Evolutionary conservation across 305 asterid species (phyloP).

Genomic region (Rubia peregrina): DNA sequence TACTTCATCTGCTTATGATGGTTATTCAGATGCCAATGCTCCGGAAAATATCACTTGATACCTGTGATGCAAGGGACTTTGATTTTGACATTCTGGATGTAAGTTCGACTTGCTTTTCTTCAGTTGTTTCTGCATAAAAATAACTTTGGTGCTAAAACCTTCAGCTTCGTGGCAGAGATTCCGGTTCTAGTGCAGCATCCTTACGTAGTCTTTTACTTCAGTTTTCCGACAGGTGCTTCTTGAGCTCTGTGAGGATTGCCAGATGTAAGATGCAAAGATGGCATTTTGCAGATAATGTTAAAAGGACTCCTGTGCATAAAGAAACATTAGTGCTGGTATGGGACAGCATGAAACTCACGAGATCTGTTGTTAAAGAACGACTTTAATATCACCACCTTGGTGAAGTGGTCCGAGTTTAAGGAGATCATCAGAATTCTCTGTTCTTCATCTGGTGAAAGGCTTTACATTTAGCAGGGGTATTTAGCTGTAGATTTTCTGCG

Average conservation of each 20-base stretch:
- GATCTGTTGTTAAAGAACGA: constrained; percentile 70
- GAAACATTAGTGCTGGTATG: constrained; percentile 64
- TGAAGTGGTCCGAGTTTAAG: background rate
- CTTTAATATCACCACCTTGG: constrained; percentile 25
- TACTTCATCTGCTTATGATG: constrained; percentile 6
- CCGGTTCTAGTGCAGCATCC: background rate
- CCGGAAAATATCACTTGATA: constrained; percentile 76
- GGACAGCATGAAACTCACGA: constrained; percentile 48
- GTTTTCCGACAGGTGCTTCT: constrained; percentile 51
- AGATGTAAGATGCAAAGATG: constrained; percentile 54
- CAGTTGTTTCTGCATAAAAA: background rate
- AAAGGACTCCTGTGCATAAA: constrained; percentile 50
- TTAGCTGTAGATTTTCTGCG: background rate
- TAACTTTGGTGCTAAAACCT: background rate
- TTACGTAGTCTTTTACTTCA: constrained; percentile 23
- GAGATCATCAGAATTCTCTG: background rate
- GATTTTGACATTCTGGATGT: constrained; percentile 73
- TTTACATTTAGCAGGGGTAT: background rate
- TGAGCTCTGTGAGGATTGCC: constrained; percentile 56
- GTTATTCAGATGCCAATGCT: constrained; percentile 66
- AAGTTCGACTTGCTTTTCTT: constrained; percentile 18
- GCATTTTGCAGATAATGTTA: constrained; percentile 27
- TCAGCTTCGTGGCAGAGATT: constrained; percentile 3
- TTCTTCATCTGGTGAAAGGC: background rate
- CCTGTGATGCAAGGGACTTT: constrained; percentile 64